Base-by-base conservation (phyloP, 257 asterid genomes). In the Rauvolfia tetraphylla region DNA sequence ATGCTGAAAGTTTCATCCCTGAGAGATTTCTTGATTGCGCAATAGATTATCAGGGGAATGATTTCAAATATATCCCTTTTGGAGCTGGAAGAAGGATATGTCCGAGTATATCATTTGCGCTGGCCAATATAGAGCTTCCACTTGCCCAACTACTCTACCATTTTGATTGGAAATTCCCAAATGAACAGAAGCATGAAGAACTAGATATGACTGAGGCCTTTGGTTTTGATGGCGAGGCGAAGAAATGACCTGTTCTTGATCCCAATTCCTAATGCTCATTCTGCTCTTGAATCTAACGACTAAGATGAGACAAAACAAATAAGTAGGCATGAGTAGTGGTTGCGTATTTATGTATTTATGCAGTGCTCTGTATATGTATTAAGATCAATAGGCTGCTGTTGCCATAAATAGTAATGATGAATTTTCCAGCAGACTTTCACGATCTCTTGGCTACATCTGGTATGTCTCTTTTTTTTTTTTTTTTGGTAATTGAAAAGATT, bases 281-380 rank as follows among this genome's bases (percentile, higher is more conserved):
- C 63, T 1, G 3, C 14, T 56, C 12, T 56, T 15, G 25, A 23
- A 23, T 56, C 10, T 51, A 54, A 29, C 75, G 2, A 34, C 81
- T 22, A 84, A 80, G 66, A 29, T 83, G 33, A 81, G n/a, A n/a
- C 83, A 1, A 71, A 41, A 18, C 58, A 77, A 7, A 22, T 85
- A 15, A 48, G 59, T 17, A 49, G 22, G 56, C 61, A 3, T 23
- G 11, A 54, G 0, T 41, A 3, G 44, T 41, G 8, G 44, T 8
- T 41, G 8, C 8, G 8, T 41, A n/a, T n/a, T n/a, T n/a, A n/a
- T 41, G 44, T 41, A 41, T 41, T 41, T 41, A 46, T 46, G 53
- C 53, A 46, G 53, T 46, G 2, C 1, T 46, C 53, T 46, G 10
- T 14, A 46, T 46, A 46, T 6, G 0, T 46, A 46, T 46, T 13